Base-by-base conservation (phyloP, 768 basidiomycete species). In the Termitomyces titanicus region DNA sequence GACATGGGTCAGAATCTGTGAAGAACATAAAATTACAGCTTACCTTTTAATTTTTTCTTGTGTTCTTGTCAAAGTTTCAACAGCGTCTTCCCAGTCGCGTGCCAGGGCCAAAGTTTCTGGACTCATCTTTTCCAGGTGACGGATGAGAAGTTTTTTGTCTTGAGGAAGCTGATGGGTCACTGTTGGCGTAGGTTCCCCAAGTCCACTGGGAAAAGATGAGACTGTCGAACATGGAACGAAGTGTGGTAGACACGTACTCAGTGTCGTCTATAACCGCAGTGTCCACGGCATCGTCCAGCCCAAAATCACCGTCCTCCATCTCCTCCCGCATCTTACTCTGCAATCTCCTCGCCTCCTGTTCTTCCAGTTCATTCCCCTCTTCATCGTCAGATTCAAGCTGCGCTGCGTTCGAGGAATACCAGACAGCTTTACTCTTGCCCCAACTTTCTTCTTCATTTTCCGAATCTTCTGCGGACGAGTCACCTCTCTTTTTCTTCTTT, bases 381-480 rank as follows among this genome's bases (percentile, higher is more conserved):
- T 96, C 94, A 59, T 95, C 88, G 61, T 91, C 90, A 35, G 87
- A 88, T 50, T 91, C 91, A 35, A 92, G 73, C 52, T 89, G 74
- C 34, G 78, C 86, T 31, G 89, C 92, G 67, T 92, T 93, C 4
- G 89, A 90, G 3, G 91, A 83, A 66, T 96, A 96, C 71, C 95
- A 98, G 4, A 83, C 86, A 38, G 83, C 78, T 70, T 86, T 87
- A 58, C 84, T 82, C 56, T 74, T 78, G 10, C 94, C 94, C 94
- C 94, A 98, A 1, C 80, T 82, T 69, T 92, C 91, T 58, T 75
- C 80, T 18, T 82, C 81, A n/a, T 68, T 67, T 39, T 66, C 64
- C 52, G 66, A 54, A 45, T 69, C 67, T 17, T 72, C 72, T 9
- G 66, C 67, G 8, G 66, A 66, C n/a, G 62, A 58, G 6, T 54